Conservation (phyloP, 164 flowering plant genomes). For the Kalanchoe fedtschenkoi region DNA sequence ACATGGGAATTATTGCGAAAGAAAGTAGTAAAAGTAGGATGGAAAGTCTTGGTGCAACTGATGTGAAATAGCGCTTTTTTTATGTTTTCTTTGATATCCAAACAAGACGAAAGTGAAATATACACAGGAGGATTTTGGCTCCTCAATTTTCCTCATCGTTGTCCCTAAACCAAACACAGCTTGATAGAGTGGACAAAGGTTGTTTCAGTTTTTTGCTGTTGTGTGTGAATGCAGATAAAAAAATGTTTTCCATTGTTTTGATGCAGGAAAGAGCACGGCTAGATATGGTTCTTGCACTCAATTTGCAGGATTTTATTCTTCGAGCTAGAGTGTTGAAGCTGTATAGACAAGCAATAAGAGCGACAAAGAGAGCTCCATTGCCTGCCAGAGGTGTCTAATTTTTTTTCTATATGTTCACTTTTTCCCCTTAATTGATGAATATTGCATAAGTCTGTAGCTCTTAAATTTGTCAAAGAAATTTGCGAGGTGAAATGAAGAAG, state of each 20-base stretch:
- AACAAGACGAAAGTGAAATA: no score
- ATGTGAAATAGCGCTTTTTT: no score
- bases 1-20: no score
- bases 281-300: conserved; percentile 44
- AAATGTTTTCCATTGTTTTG: not conserved
- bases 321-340: conserved; percentile 82
- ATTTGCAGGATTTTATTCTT: conserved; percentile 64
- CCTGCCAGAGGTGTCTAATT: conserved; percentile 54
- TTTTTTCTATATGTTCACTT: not conserved
- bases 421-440: no score
- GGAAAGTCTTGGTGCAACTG: no score
- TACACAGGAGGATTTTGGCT: no score
- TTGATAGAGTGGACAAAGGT: not conserved
- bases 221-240: not conserved
- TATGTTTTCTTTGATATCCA: no score
- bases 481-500: no score
- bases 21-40: no score
- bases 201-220: not conserved
- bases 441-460: not conserved
- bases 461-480: no score
- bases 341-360: conserved; percentile 69
- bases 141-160: no score
- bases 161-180: no score
- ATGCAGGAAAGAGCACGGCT: conserved; percentile 5
- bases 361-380: conserved; percentile 54